Evolutionary conservation across 2,329 filamentous ascomycete genomes (phyloP).

Genomic region (Fusarium pseudograminearum): DNA sequence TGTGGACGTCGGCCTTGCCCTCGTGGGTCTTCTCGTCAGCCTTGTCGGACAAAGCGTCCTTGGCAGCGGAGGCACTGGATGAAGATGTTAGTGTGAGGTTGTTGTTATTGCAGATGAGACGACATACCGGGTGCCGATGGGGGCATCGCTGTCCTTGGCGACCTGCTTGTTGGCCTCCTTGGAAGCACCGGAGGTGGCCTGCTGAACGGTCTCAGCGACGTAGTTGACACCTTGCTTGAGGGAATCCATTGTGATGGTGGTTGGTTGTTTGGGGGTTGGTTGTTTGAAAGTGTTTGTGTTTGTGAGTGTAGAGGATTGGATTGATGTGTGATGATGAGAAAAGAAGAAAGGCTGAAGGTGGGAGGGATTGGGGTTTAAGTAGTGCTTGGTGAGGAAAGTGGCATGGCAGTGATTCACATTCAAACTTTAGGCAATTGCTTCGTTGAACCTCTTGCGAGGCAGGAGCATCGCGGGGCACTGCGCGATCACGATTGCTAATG

Average conservation of each 20-base stretch:
- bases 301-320: slow-evolving; percentile 21
- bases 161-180: slow-evolving; percentile 78
- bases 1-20: slow-evolving; percentile 54
- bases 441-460: slow-evolving; percentile 13
- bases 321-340: slow-evolving; percentile 28
- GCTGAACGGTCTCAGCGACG: slow-evolving; percentile 74
- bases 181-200: slow-evolving; percentile 65
- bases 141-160: slow-evolving; percentile 71
- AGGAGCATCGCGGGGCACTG: slow-evolving; percentile 5
- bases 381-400: slow-evolving; percentile 16
- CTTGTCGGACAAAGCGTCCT: slow-evolving; percentile 64
- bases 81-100: slow-evolving; percentile 45
- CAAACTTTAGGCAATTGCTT: slow-evolving; percentile 18
- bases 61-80: slow-evolving; percentile 58
- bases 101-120: rapidly evolving
- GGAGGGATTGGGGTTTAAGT: slow-evolving; percentile 42
- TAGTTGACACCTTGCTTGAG: slow-evolving; percentile 74
- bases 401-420: slow-evolving; percentile 14
- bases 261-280: slow-evolving; percentile 34
- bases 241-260: slow-evolving; percentile 61
- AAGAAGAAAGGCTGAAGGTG: not conserved
- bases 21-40: slow-evolving; percentile 57
- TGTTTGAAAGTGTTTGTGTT: slow-evolving; percentile 20
- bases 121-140: slow-evolving; percentile 65
- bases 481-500: slow-evolving; percentile 30